These are phyloP conservation scores for Zasmidium angulare DNA, from an alignment of 2,329 filamentous ascomycete genomes.

Conservation along the genomic window DNA sequence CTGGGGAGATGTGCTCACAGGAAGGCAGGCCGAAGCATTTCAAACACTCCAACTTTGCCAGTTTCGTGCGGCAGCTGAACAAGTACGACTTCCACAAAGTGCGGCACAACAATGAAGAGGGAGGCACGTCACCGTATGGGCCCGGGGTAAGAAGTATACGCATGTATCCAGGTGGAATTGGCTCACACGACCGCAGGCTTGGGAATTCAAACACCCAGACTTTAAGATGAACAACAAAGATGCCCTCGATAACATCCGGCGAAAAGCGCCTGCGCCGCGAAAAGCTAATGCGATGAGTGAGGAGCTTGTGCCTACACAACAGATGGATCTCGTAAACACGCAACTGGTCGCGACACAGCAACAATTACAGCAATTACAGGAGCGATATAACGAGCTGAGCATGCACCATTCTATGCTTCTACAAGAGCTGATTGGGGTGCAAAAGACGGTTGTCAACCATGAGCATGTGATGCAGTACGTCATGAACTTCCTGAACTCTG, in stretches of 20 bases:
- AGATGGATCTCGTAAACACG: slow-evolving; percentile 84
- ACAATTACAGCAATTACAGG: slow-evolving; percentile 83
- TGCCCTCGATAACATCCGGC: slow-evolving; percentile 90
- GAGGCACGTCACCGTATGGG: slow-evolving; percentile 76
- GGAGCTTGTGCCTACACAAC: slow-evolving; percentile 75
- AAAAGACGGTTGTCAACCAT: slow-evolving; percentile 71
- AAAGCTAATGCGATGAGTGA: slow-evolving; percentile 69
- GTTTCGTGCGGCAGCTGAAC: slow-evolving; percentile 69
- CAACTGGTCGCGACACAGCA: slow-evolving; percentile 88
- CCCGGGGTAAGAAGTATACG: slow-evolving; percentile 59
- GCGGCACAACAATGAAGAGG: slow-evolving; percentile 84
- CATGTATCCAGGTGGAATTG: slow-evolving; percentile 1
- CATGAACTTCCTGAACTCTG: slow-evolving; percentile 65
- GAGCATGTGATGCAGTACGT: slow-evolving; percentile 70
- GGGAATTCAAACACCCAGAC: slow-evolving; percentile 97
- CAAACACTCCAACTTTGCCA: slow-evolving; percentile 82
- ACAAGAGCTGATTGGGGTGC: slow-evolving; percentile 63
- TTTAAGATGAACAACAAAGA: slow-evolving; percentile 96
- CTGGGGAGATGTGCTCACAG: neutral
- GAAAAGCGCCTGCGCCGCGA: slow-evolving; percentile 88
- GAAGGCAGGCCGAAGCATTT: slow-evolving; percentile 71
- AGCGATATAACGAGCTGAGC: slow-evolving; percentile 76
- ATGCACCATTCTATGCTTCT: slow-evolving; percentile 65
- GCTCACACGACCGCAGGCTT: slow-evolving; percentile 59
- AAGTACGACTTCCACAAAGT: slow-evolving; percentile 88